phyloP scores from a whole-genome alignment of 176 grass and related monocot genomes.

The Phyllostachys edulis region DNA sequence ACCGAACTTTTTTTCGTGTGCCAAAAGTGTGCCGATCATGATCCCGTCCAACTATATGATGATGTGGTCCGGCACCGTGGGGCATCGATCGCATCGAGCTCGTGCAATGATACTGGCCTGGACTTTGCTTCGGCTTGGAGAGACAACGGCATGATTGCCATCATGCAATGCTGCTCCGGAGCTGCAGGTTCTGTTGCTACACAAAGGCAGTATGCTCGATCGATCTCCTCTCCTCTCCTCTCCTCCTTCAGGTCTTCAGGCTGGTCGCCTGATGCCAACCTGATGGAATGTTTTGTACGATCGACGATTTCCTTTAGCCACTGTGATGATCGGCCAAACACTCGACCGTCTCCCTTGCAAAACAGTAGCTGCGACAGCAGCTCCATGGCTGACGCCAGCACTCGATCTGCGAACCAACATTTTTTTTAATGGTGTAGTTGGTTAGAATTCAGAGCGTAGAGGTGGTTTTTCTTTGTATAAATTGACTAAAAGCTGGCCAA shows the following conservation, averaged over 20 bases:
- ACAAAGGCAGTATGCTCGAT: too few species aligned
- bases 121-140: slow-evolving; percentile 13
- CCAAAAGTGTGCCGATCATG: not conserved
- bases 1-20: not conserved
- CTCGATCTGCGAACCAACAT: too few species aligned
- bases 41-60: not conserved
- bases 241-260: not conserved
- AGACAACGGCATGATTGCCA: slow-evolving; percentile 24
- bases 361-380: too few species aligned
- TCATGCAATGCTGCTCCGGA: not conserved
- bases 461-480: not conserved
- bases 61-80: not conserved
- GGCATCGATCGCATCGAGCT: not conserved
- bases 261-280: not conserved
- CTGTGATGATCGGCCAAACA: too few species aligned
- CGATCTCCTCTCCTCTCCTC: not conserved
- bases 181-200: not conserved
- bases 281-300: too few species aligned
- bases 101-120: not conserved
- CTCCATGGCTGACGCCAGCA: too few species aligned
- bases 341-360: too few species aligned
- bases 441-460: not conserved
- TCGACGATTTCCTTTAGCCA: too few species aligned
- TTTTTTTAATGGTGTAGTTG: too few species aligned
- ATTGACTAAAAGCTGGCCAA: not conserved